Evolutionary conservation across 1,284 basidiomycete genomes (phyloP).

Genomic region (Singerocomus inundabilis): DNA sequence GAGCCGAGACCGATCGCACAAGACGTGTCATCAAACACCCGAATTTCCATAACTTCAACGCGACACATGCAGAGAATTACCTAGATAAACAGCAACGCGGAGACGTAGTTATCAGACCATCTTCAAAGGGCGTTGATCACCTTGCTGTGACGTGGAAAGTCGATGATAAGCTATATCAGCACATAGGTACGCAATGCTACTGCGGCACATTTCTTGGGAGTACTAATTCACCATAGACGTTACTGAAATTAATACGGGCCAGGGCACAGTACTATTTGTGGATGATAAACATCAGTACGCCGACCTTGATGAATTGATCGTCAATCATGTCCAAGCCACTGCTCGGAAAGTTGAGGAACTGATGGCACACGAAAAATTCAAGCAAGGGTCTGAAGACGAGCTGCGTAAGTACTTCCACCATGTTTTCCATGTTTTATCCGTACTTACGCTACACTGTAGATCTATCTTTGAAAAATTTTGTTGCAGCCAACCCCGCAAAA

Average conservation of each 20-base stretch:
- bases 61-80: slow-evolving; percentile 86
- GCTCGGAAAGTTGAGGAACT: slow-evolving; percentile 93
- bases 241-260: slow-evolving; percentile 79
- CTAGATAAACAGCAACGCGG: slow-evolving; percentile 90
- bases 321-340: slow-evolving; percentile 96
- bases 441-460: slow-evolving; percentile 46
- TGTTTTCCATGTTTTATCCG: background rate
- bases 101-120: slow-evolving; percentile 94
- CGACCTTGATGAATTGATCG: slow-evolving; percentile 97
- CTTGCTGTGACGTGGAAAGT: slow-evolving; percentile 99
- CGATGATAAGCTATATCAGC: slow-evolving; percentile 94
- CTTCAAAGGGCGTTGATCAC: slow-evolving; percentile 92
- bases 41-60: slow-evolving; percentile 97
- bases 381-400: slow-evolving; percentile 83
- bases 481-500: slow-evolving; percentile 90
- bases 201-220: background rate
- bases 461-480: slow-evolving; percentile 84
- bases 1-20: slow-evolving; percentile 72
- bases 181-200: slow-evolving; percentile 69
- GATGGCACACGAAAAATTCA: slow-evolving; percentile 96
- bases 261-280: slow-evolving; percentile 75
- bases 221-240: slow-evolving; percentile 62
- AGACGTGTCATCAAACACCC: slow-evolving; percentile 96
- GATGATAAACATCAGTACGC: slow-evolving; percentile 84
- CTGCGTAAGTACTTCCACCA: slow-evolving; percentile 64